A percentile compares a stretch with the other conserved stretches of the same genome.
Conservation (phyloP, 2,329 filamentous ascomycete species). For the Verticillium nonalfalfae region DNA sequence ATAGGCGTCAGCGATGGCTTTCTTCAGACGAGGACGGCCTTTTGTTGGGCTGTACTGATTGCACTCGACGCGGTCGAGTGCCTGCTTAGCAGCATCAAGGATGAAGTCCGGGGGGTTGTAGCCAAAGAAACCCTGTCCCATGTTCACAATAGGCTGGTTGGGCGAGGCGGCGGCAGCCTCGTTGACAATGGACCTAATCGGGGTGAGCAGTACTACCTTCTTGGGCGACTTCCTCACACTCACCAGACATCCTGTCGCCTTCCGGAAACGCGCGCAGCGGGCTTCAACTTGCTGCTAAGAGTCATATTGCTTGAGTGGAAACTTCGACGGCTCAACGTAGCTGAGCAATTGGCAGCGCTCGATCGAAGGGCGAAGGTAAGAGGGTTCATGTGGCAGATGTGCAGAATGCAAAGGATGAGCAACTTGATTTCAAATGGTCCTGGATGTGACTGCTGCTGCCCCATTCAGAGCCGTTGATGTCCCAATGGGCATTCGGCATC, state of each 20-base stretch:
- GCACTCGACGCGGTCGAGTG: conserved; percentile 86
- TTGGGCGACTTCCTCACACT: neutral
- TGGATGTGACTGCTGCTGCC: neutral
- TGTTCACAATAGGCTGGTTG: conserved; percentile 58
- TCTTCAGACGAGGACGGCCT: conserved; percentile 83
- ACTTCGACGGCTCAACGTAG: conserved; percentile 1
- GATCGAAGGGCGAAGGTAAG: neutral
- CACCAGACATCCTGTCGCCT: conserved; percentile 27
- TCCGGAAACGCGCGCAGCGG: conserved; percentile 41
- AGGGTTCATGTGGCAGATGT: neutral
- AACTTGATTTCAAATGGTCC: neutral
- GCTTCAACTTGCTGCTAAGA: conserved; percentile 38
- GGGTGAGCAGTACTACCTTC: conserved; percentile 1
- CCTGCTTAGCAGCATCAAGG: conserved; percentile 82
- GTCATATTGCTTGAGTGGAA: conserved; percentile 28
- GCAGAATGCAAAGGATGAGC: neutral
- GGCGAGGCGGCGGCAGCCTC: conserved; percentile 58
- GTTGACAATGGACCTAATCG: conserved; percentile 55
- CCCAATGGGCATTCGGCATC: neutral
- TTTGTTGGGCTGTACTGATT: conserved; percentile 98
- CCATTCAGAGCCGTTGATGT: neutral
- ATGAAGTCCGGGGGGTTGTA: conserved; percentile 94
- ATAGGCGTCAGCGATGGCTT: conserved; percentile 91
- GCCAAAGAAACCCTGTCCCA: conserved; percentile 71
- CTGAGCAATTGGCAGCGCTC: neutral